A percentile compares a stretch with the other conserved stretches of the same genome.
phyloP scores from a whole-genome alignment of 2,329 filamentous ascomycete genomes.

The Alternaria dauci region DNA sequence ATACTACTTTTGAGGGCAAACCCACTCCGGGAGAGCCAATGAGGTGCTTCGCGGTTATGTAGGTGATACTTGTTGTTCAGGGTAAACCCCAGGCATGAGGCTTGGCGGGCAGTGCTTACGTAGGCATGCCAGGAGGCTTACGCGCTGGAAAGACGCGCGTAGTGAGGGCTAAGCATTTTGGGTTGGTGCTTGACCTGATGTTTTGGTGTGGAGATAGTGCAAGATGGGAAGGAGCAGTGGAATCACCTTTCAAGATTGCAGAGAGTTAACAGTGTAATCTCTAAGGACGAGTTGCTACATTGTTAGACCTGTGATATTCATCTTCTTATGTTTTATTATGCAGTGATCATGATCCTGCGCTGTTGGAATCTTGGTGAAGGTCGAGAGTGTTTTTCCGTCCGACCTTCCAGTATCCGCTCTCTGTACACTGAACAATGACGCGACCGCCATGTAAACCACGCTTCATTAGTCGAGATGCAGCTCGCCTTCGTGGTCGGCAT shows the following conservation, averaged over 20 bases:
- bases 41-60: neutral
- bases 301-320: neutral
- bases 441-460: neutral
- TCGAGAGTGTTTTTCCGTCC: neutral
- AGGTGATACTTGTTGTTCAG: neutral
- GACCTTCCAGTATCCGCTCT: neutral
- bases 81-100: neutral
- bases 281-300: neutral
- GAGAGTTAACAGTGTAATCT: too few relatives aligned
- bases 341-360: too few relatives aligned
- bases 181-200: neutral
- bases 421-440: neutral
- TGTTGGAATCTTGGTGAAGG: neutral
- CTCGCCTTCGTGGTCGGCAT: conserved; percentile 39
- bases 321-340: neutral
- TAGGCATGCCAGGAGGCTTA: neutral
- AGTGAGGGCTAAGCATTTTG: neutral
- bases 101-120: neutral
- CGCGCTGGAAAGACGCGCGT: neutral
- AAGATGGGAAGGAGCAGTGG: too few relatives aligned
- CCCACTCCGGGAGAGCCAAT: neutral
- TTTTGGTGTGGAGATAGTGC: neutral
- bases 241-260: too few relatives aligned
- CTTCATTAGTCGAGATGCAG: conserved; percentile 36
- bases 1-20: neutral